Percentiles rank a stretch among this genome's conserved stretches.
These are phyloP conservation scores for Phaeosphaeria sp. DNA, from an alignment of 2,329 filamentous ascomycete species.

Conservation along the genomic window DNA sequence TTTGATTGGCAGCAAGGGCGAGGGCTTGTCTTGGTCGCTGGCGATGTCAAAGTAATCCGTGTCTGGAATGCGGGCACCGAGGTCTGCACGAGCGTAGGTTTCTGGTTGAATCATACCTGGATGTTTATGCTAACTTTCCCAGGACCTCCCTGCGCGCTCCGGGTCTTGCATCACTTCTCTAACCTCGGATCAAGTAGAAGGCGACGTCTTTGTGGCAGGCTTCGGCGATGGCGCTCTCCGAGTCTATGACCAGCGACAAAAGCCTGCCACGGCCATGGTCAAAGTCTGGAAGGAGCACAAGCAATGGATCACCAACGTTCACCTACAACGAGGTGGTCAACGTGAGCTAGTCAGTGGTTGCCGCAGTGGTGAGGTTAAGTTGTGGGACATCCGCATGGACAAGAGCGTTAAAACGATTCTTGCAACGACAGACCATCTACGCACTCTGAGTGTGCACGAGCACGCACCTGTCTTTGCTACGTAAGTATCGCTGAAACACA, in stretches of 20 bases:
- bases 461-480: conserved; percentile 90
- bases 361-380: conserved; percentile 88
- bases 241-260: conserved; percentile 88
- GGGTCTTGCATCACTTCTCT: conserved; percentile 95
- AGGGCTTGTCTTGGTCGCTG: conserved; percentile 91
- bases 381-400: conserved; percentile 96
- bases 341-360: conserved; percentile 90
- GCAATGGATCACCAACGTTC: conserved; percentile 94
- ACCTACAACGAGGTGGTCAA: conserved; percentile 94
- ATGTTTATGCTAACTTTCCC: conserved; percentile 16
- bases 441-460: conserved; percentile 91
- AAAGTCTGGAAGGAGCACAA: conserved; percentile 96
- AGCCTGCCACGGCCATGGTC: conserved; percentile 89
- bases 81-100: conserved; percentile 75
- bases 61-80: conserved; percentile 97
- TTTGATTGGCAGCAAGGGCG: conserved; percentile 99
- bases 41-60: conserved; percentile 92
- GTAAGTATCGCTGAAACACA: conserved; percentile 59
- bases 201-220: conserved; percentile 92
- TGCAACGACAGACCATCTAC: conserved; percentile 77
- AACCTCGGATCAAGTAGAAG: conserved; percentile 97
- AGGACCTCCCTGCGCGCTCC: conserved; percentile 92
- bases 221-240: conserved; percentile 95
- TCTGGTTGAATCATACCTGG: not conserved
- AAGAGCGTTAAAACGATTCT: conserved; percentile 75